These are phyloP conservation scores for Neurospora cerealis DNA, from an alignment of 495 filamentous ascomycete genomes.

Conservation along the genomic window DNA sequence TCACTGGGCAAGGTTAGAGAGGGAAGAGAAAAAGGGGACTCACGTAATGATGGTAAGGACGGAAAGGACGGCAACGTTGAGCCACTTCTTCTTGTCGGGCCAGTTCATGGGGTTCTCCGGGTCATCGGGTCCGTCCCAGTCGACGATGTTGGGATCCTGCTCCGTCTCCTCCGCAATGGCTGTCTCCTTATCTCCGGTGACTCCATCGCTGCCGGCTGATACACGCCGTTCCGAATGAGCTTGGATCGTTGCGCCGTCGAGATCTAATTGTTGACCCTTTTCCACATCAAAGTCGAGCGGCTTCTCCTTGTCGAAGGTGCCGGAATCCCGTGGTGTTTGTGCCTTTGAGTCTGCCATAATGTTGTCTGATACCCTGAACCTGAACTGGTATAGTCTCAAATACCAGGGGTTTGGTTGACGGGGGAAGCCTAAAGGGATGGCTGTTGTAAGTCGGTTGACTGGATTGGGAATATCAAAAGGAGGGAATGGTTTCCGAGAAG, in stretches of 20 bases:
- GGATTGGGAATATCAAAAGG: not conserved
- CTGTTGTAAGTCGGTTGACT: not conserved
- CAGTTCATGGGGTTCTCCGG: conserved; percentile 56
- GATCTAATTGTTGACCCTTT: conserved; percentile 15
- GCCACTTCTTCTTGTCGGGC: conserved; percentile 50
- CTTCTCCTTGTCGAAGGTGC: not conserved
- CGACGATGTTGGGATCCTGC: conserved; percentile 28
- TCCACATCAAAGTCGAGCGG: conserved; percentile 11
- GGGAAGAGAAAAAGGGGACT: conserved; percentile 2
- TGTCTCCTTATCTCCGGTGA: not conserved
- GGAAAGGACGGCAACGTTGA: conserved; percentile 47
- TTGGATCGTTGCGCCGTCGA: conserved; percentile 15
- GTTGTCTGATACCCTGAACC: not conserved
- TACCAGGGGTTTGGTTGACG: not conserved
- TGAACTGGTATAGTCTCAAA: not conserved
- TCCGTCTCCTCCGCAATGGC: conserved; percentile 5
- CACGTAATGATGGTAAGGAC: conserved; percentile 32
- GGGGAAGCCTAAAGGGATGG: not conserved
- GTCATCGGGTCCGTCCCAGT: conserved; percentile 46
- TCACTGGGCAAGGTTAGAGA: conserved; percentile 1
- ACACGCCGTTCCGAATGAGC: conserved; percentile 1
- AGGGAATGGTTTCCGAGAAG: not conserved
- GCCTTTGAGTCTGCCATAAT: conserved; percentile 16
- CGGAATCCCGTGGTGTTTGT: conserved; percentile 1
- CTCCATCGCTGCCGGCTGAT: not conserved